Base-by-base conservation (phyloP, 352 stramenopile genomes). In the Pythium brachiatum region DNA sequence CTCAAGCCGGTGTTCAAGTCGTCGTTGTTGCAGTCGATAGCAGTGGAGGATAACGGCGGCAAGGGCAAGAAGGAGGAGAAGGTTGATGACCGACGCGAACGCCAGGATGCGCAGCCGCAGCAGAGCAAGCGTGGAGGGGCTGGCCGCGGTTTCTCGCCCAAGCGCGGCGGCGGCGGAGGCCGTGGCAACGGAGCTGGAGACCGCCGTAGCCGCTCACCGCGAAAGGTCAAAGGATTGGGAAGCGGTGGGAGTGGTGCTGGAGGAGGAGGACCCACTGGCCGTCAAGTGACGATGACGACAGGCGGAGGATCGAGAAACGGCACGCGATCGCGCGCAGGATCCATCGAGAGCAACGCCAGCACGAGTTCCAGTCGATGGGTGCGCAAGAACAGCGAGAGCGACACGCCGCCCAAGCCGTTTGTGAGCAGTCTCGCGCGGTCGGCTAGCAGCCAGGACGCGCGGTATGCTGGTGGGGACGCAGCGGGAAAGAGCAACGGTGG, bases 11-110 rank as follows among this genome's bases (percentile, higher is more conserved):
- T 59, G 15, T 90, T 88, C 43, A 65, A 61, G 53, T 90, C 83
- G 21, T 90, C 83, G 7, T 36, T 89, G 32, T 72, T 74, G 57
- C 55, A 75, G 23, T 74, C 79, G 18, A 36, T 84, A 21, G 55
- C 32, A 26, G 25, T 2, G 2, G 25, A 52, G 7, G 44, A 34
- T 15, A 66, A 21, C 29, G 39, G 46, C 21, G 44, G 21, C 23
- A 53, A 57, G 31, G 29, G 26, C 38, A 56, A 62, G 41, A 70
- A 70, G 27, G 57, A 58, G 46, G 65, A 51, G 16, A 38, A 29
- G 18, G 5, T 15, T 7, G 43, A 34, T 29, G 60, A 57, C 46
- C 27, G 26, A 3, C 31, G 21, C 13, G 56, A 31, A 53, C 72
- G 13, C 26, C 26, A 56, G 31, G 50, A 38, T 3, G 38, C 23